A percentile compares a stretch with the other conserved stretches of the same genome.
These are phyloP conservation scores for Penicillium cinerascens DNA, from an alignment of 495 filamentous ascomycete species.

Conservation along the genomic window DNA sequence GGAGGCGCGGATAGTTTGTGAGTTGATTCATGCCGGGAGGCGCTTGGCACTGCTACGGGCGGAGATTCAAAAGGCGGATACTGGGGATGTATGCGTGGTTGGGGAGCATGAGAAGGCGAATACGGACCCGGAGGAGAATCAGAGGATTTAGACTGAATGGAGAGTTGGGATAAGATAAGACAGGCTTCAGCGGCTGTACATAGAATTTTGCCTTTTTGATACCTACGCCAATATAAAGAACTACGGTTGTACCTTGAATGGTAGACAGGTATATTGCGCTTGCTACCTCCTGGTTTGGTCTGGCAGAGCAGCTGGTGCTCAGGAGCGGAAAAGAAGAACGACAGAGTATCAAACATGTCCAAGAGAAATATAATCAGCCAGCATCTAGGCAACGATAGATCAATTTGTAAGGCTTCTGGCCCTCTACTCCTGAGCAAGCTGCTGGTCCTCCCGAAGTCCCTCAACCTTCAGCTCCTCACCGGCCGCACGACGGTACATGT, in stretches of 20 bases:
- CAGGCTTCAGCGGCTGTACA: neutral
- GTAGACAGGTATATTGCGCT: conserved; percentile 18
- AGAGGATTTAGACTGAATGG: conserved; percentile 19
- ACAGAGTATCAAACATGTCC: conserved; percentile 23
- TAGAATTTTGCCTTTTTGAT: neutral
- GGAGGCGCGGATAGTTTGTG: conserved; percentile 53
- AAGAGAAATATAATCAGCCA: conserved; percentile 32
- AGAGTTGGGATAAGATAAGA: neutral
- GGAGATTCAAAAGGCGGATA: conserved; percentile 40
- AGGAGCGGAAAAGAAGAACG: conserved; percentile 16
- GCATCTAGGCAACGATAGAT: conserved; percentile 33
- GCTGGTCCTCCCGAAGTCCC: conserved; percentile 51
- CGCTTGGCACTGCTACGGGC: conserved; percentile 45
- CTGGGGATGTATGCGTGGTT: conserved; percentile 54
- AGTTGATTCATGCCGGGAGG: conserved; percentile 61
- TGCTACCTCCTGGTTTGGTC: conserved; percentile 15
- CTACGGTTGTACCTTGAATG: neutral
- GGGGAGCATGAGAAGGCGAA: conserved; percentile 70
- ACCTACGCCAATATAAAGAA: neutral
- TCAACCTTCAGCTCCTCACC: conserved; percentile 79
- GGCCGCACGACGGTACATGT: conserved; percentile 84
- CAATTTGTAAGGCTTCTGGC: conserved; percentile 10
- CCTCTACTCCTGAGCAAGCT: conserved; percentile 48
- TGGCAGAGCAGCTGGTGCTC: conserved; percentile 2
- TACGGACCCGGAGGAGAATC: conserved; percentile 47